Percentiles rank a stretch among this genome's conserved stretches.
phyloP scores from a whole-genome alignment of 2,329 filamentous ascomycete genomes.

The Apiospora aurea region DNA sequence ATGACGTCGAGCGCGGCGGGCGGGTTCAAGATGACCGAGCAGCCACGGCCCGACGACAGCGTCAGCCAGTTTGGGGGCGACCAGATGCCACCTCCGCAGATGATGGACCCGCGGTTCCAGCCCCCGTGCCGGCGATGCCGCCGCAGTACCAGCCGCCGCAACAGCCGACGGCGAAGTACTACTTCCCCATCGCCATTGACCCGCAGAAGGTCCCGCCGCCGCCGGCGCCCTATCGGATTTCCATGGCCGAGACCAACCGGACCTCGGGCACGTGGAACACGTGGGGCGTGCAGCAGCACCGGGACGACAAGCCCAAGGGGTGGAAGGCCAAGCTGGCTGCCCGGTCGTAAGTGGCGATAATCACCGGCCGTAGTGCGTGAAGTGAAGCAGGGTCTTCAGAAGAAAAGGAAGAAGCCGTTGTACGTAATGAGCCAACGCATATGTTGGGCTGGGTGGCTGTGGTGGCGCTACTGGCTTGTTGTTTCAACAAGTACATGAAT shows the following conservation, averaged over 20 bases:
- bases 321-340: conserved; percentile 25
- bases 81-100: neutral
- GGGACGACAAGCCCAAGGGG: conserved; percentile 9
- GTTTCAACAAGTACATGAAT: neutral
- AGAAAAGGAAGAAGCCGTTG: neutral
- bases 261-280: conserved; percentile 28
- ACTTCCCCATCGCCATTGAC: conserved; percentile 18
- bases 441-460: neutral
- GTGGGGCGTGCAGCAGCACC: conserved; percentile 29
- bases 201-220: conserved; percentile 24
- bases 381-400: neutral
- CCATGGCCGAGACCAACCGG: conserved; percentile 23
- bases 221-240: neutral
- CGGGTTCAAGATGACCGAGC: neutral
- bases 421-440: neutral
- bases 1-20: conserved; percentile 26
- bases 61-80: neutral
- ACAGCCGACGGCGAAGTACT: neutral
- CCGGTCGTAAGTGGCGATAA: neutral
- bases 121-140: conserved; percentile 21
- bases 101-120: neutral
- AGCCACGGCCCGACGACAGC: conserved; percentile 3
- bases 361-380: neutral
- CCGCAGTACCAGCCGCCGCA: conserved; percentile 2
- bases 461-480: neutral